These are phyloP conservation scores for Cucumis hystrix DNA, from an alignment of 306 rosid genomes.

Conservation along the genomic window DNA sequence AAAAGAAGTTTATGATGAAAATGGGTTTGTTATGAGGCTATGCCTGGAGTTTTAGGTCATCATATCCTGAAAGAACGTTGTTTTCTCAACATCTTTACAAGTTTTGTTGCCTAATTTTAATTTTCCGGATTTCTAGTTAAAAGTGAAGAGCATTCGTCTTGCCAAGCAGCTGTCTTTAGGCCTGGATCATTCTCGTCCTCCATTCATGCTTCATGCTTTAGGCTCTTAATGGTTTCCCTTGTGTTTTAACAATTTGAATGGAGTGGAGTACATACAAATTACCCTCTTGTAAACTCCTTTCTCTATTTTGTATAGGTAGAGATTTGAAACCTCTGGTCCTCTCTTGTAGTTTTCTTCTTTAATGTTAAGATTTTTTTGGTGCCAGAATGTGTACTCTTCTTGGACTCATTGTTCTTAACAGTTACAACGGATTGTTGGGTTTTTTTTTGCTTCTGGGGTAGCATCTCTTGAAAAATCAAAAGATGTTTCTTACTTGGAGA, in stretches of 20 bases:
- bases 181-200: neutral
- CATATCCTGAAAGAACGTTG: neutral
- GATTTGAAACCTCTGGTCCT: neutral
- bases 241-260: neutral
- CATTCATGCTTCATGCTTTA: neutral
- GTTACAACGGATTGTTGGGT: neutral
- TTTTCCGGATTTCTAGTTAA: neutral
- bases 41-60: slow-evolving; percentile 12
- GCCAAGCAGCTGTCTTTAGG: neutral
- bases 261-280: neutral
- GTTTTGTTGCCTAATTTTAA: neutral
- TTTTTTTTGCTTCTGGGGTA: neutral
- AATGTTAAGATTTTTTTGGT: neutral
- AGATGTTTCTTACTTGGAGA: neutral
- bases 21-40: slow-evolving; percentile 47
- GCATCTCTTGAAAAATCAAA: neutral
- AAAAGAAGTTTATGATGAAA: slow-evolving; percentile 61
- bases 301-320: neutral
- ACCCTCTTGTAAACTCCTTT: neutral
- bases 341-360: neutral
- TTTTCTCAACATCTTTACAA: neutral
- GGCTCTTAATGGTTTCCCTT: neutral
- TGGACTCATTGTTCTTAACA: neutral
- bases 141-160: neutral
- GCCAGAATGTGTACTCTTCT: neutral